phyloP scores from a whole-genome alignment of 2,329 filamentous ascomycete genomes.

The Colletotrichum liriopes region DNA sequence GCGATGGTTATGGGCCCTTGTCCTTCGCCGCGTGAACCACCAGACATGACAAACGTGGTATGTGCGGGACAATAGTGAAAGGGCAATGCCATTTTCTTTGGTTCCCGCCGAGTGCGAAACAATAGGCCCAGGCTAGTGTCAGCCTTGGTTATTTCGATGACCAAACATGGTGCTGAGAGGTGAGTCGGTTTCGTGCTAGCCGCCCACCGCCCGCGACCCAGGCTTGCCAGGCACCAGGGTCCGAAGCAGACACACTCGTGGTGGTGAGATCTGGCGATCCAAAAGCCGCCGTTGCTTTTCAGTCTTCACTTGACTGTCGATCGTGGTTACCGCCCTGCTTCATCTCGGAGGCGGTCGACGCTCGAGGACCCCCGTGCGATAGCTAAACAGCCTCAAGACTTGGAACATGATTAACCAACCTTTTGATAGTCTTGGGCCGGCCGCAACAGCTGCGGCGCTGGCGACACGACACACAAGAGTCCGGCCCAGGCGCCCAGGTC shows the following conservation, averaged over 20 bases:
- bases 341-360: conserved; percentile 23
- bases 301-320: conserved; percentile 9
- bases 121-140: conserved; percentile 9
- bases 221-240: conserved; percentile 4
- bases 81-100: conserved; percentile 3
- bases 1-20: not conserved
- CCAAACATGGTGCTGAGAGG: not conserved
- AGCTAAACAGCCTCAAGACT: not conserved
- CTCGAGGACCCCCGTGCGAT: not conserved
- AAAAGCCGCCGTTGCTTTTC: conserved; percentile 19
- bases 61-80: not conserved
- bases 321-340: not conserved
- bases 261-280: conserved; percentile 15
- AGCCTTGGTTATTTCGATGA: not conserved
- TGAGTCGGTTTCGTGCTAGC: not conserved
- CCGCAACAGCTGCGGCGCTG: not conserved
- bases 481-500: not conserved
- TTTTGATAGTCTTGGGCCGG: not conserved
- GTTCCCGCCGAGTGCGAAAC: conserved; percentile 23
- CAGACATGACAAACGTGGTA: not conserved
- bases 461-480: not conserved
- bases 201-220: conserved; percentile 6
- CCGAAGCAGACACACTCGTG: conserved; percentile 4
- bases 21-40: not conserved
- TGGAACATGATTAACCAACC: not conserved